phyloP scores from a whole-genome alignment of 495 filamentous ascomycete species.

The Copromyces sp. region DNA sequence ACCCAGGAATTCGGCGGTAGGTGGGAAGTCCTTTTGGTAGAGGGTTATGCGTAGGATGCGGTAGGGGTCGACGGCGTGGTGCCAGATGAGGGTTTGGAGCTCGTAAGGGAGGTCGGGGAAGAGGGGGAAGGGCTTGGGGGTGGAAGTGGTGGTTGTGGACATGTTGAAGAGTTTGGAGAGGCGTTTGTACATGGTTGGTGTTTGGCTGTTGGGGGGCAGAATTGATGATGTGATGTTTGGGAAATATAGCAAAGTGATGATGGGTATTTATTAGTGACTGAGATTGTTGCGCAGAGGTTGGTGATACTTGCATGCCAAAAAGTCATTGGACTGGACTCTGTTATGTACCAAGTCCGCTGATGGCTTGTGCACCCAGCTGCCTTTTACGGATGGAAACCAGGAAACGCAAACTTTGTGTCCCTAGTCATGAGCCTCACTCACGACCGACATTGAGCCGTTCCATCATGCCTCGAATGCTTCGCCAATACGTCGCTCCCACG shows the following conservation, averaged over 20 bases:
- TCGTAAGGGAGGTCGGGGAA: background rate
- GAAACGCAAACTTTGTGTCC: background rate
- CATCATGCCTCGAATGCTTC: background rate
- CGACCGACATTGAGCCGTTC: background rate
- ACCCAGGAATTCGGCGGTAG: background rate
- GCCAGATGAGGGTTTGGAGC: background rate
- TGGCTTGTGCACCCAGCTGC: background rate
- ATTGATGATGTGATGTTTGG: background rate
- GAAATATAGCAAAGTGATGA: background rate
- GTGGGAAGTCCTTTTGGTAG: background rate
- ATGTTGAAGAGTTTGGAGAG: background rate
- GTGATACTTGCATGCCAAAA: background rate
- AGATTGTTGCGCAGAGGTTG: background rate
- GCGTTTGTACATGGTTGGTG: background rate
- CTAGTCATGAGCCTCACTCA: background rate
- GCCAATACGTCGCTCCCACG: background rate
- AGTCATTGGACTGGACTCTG: background rate
- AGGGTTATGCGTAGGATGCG: background rate
- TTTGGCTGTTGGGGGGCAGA: background rate
- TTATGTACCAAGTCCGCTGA: background rate
- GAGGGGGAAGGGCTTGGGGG: background rate
- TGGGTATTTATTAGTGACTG: background rate
- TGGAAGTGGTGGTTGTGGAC: background rate
- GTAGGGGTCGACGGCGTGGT: background rate
- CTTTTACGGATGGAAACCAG: background rate